Conservation (phyloP, 371 early-diverging fungal species). For the Mucor piriformis region DNA sequence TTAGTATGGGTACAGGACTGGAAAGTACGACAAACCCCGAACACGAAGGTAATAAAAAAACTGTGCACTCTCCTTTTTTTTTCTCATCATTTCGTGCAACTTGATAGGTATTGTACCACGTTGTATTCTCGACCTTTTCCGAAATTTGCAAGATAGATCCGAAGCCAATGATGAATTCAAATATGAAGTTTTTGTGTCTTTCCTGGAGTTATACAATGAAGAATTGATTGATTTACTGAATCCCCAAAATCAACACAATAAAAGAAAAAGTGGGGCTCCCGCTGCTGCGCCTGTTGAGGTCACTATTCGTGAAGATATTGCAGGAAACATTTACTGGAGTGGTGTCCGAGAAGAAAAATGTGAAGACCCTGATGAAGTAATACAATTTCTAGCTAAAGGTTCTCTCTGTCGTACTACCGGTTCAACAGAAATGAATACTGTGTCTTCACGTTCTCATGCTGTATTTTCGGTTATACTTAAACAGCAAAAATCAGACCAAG, state of each 20-base stretch:
- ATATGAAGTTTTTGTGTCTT: constrained; percentile 74
- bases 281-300: constrained; percentile 27
- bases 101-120: constrained; percentile 85
- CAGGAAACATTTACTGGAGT: constrained; percentile 90
- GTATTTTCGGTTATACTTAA: constrained; percentile 92
- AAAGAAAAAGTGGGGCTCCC: constrained; percentile 22
- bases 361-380: constrained; percentile 72
- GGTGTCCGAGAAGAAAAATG: constrained; percentile 88
- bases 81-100: constrained; percentile 20
- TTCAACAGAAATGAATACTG: constrained; percentile 96
- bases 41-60: constrained; percentile 35
- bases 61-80: constrained; percentile 6
- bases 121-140: constrained; percentile 72
- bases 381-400: constrained; percentile 75
- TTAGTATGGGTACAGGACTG: constrained; percentile 53
- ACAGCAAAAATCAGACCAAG: constrained; percentile 47
- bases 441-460: constrained; percentile 98
- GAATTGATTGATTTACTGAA: constrained; percentile 86
- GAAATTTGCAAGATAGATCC: constrained; percentile 39
- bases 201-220: constrained; percentile 99
- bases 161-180: constrained; percentile 50
- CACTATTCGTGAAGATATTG: constrained; percentile 89
- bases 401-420: constrained; percentile 92
- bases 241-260: constrained; percentile 28
- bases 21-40: constrained; percentile 40